Conservation (phyloP, 345 rosid species). For the Physaria fendleri region DNA sequence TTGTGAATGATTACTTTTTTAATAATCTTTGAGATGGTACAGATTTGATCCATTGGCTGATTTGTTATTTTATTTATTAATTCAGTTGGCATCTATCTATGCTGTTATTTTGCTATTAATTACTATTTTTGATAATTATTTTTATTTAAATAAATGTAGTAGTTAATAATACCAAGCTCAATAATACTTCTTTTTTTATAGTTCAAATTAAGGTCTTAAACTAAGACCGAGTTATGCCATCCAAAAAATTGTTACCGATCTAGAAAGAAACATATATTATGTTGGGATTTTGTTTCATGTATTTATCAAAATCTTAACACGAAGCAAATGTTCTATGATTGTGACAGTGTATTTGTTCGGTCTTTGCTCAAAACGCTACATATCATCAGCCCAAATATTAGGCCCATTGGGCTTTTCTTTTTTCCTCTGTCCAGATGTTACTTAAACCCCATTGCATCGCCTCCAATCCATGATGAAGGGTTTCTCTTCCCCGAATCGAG, state of each 20-base stretch:
- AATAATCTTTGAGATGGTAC: constrained; percentile 10
- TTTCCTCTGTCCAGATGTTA: neutral
- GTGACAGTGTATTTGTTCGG: no score
- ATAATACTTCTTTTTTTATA: neutral
- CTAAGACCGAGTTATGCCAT: no score
- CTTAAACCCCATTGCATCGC: no score
- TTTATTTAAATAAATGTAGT: neutral
- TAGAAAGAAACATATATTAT: no score
- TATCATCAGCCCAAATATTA: no score
- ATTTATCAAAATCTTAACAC: no score
- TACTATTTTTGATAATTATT: neutral
- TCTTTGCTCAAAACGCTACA: no score
- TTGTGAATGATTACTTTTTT: constrained; percentile 21
- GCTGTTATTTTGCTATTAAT: constrained; percentile 9
- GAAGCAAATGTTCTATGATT: no score
- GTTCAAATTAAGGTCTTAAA: no score
- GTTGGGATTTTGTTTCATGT: no score
- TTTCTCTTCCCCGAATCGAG: neutral
- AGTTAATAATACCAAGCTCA: neutral
- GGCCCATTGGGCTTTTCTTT: constrained; percentile 20
- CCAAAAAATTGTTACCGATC: no score
- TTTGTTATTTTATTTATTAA: neutral
- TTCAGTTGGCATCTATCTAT: constrained; percentile 21
- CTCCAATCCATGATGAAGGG: neutral
- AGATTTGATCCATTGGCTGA: constrained; percentile 26